A percentile compares a stretch with the other conserved stretches of the same genome.
Evolutionary conservation across 176 grass and related monocot genomes (phyloP).

Genomic region (Oropetium thomaeum): DNA sequence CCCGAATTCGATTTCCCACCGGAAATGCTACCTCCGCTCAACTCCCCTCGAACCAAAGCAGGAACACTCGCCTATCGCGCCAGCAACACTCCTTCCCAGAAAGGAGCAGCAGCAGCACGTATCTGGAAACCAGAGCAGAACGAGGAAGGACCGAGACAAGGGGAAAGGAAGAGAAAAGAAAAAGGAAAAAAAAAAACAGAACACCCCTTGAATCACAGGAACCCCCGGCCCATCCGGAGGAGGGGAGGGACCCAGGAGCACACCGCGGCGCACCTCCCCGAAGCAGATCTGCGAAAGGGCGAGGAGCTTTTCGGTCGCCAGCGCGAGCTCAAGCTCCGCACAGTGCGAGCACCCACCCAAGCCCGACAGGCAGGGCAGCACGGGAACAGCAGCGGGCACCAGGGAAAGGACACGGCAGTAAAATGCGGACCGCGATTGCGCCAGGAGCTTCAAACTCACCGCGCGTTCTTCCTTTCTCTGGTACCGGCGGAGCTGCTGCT

Average conservation of each 20-base stretch:
- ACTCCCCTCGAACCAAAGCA: constrained; percentile 9
- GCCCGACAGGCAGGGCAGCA: not conserved
- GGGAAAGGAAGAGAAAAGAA: not conserved
- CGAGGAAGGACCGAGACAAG: not conserved
- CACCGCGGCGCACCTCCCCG: constrained; percentile 37
- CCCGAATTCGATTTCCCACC: not conserved
- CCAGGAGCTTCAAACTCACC: constrained; percentile 28
- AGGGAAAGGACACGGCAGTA: not conserved
- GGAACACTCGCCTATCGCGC: not conserved
- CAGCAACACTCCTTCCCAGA: not conserved
- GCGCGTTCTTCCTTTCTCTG: not conserved
- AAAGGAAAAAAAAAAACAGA: not conserved
- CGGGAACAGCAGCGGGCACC: constrained; percentile 31
- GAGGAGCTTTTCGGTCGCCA: not conserved
- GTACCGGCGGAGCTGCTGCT: not conserved
- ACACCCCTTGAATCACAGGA: constrained; percentile 36
- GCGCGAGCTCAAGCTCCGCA: constrained; percentile 9
- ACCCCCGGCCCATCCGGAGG: constrained; percentile 7
- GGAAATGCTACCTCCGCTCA: constrained; percentile 16
- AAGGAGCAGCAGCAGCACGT: not conserved
- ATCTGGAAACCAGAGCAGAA: not conserved
- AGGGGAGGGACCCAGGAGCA: constrained; percentile 37
- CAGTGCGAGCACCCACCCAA: not conserved
- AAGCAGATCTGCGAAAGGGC: constrained; percentile 29
- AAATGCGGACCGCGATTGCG: constrained; percentile 30